A percentile compares a stretch with the other conserved stretches of the same genome.
Evolutionary conservation across 2,329 filamentous ascomycete species (phyloP).

Genomic region (Neonectria hederae): DNA sequence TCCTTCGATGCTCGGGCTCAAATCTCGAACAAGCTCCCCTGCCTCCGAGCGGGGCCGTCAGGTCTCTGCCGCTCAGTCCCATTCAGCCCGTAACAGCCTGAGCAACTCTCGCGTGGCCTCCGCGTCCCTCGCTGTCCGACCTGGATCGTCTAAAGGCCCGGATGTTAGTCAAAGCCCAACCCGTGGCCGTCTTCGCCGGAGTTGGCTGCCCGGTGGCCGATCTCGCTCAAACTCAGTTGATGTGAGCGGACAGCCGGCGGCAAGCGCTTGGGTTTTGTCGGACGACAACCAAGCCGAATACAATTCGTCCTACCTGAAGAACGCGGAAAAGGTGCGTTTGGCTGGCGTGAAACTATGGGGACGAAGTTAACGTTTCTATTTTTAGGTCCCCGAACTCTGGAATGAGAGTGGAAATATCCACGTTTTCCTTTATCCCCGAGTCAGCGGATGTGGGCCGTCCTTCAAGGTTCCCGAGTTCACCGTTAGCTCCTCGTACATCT

Average conservation of each 20-base stretch:
- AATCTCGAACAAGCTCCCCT: constrained; percentile 45
- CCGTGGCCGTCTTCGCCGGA: constrained; percentile 59
- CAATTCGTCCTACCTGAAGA: constrained; percentile 60
- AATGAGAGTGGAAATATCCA: constrained; percentile 66
- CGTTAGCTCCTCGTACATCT: constrained; percentile 63
- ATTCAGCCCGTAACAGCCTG: constrained; percentile 37
- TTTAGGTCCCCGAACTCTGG: constrained; percentile 72
- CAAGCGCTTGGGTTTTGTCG: constrained; percentile 64
- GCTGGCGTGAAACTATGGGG: constrained; percentile 13
- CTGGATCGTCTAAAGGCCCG: constrained; percentile 36
- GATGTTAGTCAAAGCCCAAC: constrained; percentile 56
- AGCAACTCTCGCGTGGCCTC: constrained; percentile 46
- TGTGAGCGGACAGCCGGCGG: constrained; percentile 30
- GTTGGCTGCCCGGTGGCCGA: constrained; percentile 63
- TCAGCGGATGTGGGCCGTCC: constrained; percentile 61
- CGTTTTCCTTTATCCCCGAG: constrained; percentile 65
- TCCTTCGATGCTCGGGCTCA: constrained; percentile 34
- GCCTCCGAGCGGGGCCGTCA: constrained; percentile 54
- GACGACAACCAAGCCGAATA: constrained; percentile 65
- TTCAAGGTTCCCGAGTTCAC: constrained; percentile 68
- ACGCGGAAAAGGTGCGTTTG: constrained; percentile 62
- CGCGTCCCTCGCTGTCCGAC: constrained; percentile 44
- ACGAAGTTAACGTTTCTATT: constrained; percentile 27
- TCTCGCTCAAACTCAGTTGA: constrained; percentile 62
- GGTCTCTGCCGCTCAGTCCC: constrained; percentile 59